These are phyloP conservation scores for Suillus clintonianus DNA, from an alignment of 768 basidiomycete species.

Conservation along the genomic window DNA sequence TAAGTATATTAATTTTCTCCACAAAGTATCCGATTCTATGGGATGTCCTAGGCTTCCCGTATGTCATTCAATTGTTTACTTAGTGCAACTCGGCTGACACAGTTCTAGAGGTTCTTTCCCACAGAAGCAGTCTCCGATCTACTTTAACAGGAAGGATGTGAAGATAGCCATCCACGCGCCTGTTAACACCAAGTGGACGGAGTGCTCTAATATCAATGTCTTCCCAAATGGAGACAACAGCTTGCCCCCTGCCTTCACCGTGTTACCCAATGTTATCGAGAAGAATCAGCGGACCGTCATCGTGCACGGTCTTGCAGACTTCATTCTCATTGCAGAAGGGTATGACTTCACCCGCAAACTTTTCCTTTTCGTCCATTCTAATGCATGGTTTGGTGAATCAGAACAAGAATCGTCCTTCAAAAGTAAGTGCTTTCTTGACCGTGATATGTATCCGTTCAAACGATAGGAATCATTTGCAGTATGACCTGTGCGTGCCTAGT, in stretches of 20 bases:
- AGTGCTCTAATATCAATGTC: constrained; percentile 61
- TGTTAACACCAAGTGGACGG: constrained; percentile 54
- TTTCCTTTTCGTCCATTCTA: constrained; percentile 2
- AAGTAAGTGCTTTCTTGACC: constrained; percentile 43
- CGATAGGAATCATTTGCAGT: constrained; percentile 14
- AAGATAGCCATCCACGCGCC: constrained; percentile 71
- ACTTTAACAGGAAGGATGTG: constrained; percentile 70
- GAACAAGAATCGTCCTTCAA: constrained; percentile 63
- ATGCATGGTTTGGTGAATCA: constrained; percentile 15
- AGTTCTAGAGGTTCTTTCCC: constrained; percentile 52
- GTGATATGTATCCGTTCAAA: too few species aligned
- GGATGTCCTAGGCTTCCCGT: constrained; percentile 84
- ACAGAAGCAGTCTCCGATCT: constrained; percentile 60
- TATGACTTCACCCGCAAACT: constrained; percentile 18
- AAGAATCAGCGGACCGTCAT: constrained; percentile 70
- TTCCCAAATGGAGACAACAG: constrained; percentile 65
- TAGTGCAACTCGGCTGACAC: neutral
- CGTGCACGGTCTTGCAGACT: constrained; percentile 73
- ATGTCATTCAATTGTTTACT: constrained; percentile 17
- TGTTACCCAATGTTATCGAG: constrained; percentile 75
- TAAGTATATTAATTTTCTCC: constrained; percentile 1
- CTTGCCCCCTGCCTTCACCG: constrained; percentile 59
- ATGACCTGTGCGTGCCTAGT: constrained; percentile 41
- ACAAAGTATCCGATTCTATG: constrained; percentile 60
- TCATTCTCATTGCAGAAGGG: constrained; percentile 74